These are phyloP conservation scores for Diaporthe aspalathi DNA, from an alignment of 2,329 filamentous ascomycete species.

Conservation along the genomic window DNA sequence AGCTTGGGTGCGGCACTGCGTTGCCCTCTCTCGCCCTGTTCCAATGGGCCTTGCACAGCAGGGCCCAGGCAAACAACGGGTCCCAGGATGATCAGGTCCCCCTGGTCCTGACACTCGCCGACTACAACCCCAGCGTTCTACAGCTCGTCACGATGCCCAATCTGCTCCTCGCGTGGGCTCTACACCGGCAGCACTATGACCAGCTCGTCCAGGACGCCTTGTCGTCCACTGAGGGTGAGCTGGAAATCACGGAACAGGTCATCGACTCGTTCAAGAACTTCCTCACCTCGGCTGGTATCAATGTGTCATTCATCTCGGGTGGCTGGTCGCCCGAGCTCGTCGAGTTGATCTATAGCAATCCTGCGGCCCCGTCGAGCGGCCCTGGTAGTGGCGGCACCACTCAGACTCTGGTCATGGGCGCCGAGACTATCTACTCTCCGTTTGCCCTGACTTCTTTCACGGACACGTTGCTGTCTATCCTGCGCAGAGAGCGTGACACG, in stretches of 20 bases:
- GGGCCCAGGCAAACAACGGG: slow-evolving; percentile 27
- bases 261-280: slow-evolving; percentile 67
- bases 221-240: slow-evolving; percentile 63
- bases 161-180: slow-evolving; percentile 76
- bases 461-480: slow-evolving; percentile 70
- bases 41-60: slow-evolving; percentile 60
- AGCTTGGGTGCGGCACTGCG: slow-evolving; percentile 84
- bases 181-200: slow-evolving; percentile 54
- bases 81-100: slow-evolving; percentile 42
- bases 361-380: slow-evolving; percentile 38
- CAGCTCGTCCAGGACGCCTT: slow-evolving; percentile 59
- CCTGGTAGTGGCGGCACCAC: slow-evolving; percentile 28
- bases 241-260: slow-evolving; percentile 71
- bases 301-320: slow-evolving; percentile 77
- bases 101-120: slow-evolving; percentile 75
- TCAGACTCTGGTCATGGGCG: slow-evolving; percentile 71
- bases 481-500: slow-evolving; percentile 59
- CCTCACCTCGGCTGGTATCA: slow-evolving; percentile 63
- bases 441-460: slow-evolving; percentile 77
- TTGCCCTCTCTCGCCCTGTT: slow-evolving; percentile 79
- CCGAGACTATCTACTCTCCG: slow-evolving; percentile 87
- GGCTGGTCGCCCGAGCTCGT: slow-evolving; percentile 78
- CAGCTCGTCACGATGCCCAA: slow-evolving; percentile 85
- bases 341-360: slow-evolving; percentile 58
- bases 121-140: slow-evolving; percentile 84